Conservation (phyloP, 2,329 filamentous ascomycete species). For the Pseudopyrenochaeta lycopersici region DNA sequence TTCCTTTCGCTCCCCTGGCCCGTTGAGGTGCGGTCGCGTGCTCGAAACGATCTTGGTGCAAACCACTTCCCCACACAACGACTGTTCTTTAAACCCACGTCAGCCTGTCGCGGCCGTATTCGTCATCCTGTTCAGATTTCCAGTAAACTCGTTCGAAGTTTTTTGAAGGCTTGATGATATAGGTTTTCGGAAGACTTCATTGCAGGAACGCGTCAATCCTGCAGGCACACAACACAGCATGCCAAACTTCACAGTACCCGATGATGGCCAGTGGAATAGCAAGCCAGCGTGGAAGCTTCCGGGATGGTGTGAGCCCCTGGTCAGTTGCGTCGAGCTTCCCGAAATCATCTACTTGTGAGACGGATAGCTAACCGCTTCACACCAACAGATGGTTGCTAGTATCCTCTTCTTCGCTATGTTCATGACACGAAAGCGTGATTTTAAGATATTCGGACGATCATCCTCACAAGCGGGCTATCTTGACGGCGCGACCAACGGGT, state of each 20-base stretch:
- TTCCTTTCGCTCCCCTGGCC: background rate
- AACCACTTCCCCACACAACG: background rate
- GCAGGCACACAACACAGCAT: constrained; percentile 13
- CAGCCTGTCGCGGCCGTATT: background rate
- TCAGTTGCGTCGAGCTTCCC: constrained; percentile 24
- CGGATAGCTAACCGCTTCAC: constrained; percentile 10
- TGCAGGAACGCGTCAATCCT: background rate
- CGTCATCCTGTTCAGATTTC: background rate
- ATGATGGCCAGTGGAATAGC: constrained; percentile 47
- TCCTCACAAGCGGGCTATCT: constrained; percentile 39
- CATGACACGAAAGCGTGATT: constrained; percentile 57
- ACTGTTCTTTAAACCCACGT: background rate
- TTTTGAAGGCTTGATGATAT: background rate
- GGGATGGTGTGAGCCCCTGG: constrained; percentile 53
- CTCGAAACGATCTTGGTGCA: background rate
- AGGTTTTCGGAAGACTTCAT: background rate
- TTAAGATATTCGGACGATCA: constrained; percentile 50
- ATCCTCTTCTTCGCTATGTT: constrained; percentile 61
- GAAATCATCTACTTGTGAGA: background rate
- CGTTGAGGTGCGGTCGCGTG: background rate
- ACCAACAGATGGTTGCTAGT: constrained; percentile 57
- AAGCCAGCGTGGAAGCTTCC: constrained; percentile 54
- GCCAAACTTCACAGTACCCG: constrained; percentile 20
- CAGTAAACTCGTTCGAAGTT: background rate
- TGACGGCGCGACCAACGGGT: constrained; percentile 47